Evolutionary conservation across 2,329 filamentous ascomycete genomes (phyloP).

Genomic region (Calonectria leucothoes): DNA sequence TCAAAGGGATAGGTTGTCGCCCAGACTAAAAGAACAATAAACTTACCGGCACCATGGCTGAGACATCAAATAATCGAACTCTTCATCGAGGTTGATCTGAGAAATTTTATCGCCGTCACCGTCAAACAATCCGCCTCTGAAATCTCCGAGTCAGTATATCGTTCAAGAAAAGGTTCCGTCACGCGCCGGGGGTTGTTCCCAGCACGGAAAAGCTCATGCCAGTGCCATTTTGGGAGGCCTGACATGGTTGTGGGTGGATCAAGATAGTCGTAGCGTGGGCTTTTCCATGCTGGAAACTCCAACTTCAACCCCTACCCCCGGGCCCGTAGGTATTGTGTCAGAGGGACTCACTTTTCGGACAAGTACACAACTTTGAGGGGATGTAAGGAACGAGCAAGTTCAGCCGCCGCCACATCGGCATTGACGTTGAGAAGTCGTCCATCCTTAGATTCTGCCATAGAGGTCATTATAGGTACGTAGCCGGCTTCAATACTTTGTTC

Average conservation of each 20-base stretch:
- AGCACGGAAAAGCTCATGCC: no score
- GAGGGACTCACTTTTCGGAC: constrained; percentile 97
- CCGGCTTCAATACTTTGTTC: constrained; percentile 89
- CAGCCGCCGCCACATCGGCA: constrained; percentile 94
- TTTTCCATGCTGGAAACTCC: no score
- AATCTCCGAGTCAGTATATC: no score
- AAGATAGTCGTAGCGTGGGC: no score
- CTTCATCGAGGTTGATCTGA: constrained; percentile 96
- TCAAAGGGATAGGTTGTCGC: no score
- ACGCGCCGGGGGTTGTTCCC: no score
- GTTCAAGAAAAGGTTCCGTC: no score
- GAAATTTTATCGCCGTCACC: constrained; percentile 94
- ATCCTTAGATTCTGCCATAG: constrained; percentile 93
- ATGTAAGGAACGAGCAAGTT: constrained; percentile 88
- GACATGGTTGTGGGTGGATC: no score
- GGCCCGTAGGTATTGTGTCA: no score
- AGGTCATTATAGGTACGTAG: constrained; percentile 92
- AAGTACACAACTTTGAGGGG: constrained; percentile 98
- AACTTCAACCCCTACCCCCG: no score
- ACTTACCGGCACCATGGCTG: constrained; percentile 95
- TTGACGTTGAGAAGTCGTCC: constrained; percentile 98
- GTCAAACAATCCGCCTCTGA: constrained; percentile 94
- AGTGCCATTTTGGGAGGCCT: no score
- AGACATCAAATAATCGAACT: constrained; percentile 91
- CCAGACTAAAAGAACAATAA: no score